Base-by-base conservation (phyloP, 768 basidiomycete genomes). In the Mycena galericulata region DNA sequence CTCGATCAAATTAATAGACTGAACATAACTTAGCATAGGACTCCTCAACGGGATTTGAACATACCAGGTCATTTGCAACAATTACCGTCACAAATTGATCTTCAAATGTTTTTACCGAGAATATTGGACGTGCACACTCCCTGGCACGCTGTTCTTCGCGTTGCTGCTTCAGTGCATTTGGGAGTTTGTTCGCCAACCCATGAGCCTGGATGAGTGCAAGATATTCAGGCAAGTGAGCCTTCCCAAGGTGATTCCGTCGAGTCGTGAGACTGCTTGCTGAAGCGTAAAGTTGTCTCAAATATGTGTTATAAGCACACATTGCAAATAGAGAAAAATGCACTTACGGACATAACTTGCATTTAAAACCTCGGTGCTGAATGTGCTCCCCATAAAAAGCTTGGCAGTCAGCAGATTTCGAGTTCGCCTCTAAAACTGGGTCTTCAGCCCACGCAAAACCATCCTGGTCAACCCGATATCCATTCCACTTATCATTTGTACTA, bases 1-100 rank as follows among this genome's bases (percentile, higher is more conserved):
- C 45, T 79, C 71, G 18, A 79, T 64, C 27, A 79, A 62, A 47
- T 75, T 77, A 22, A 78, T 69, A 1, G 77, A 74, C 76, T 77
- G 32, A 58, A 61, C 43, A 63, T 27, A 27, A 60, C 3, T 26
- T 29, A 62, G 32, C 20, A 32, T 24, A 53, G 29, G 32, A 53
- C 32, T 32, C 15, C 20, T 53, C 18, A 53, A 14, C 26, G 29
- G n/a, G 18, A 7, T 30, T 53, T 8, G 51, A 36, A 59, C 30
- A 17, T 47, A 59, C 57, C 27, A 59, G 22, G 24, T 59, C 57
- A 34, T 59, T 59, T 14, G 57, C 27, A 20, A 59, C 57, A 27
- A 59, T 30, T 27, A 59, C 57, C 43, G 26, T 59, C 4, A 59
- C 43, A 27, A 59, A 26, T 47, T 59, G 57, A 22, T 59, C 41